Evolutionary conservation across 768 basidiomycete genomes (phyloP).

Genomic region (Suillus occidentalis): DNA sequence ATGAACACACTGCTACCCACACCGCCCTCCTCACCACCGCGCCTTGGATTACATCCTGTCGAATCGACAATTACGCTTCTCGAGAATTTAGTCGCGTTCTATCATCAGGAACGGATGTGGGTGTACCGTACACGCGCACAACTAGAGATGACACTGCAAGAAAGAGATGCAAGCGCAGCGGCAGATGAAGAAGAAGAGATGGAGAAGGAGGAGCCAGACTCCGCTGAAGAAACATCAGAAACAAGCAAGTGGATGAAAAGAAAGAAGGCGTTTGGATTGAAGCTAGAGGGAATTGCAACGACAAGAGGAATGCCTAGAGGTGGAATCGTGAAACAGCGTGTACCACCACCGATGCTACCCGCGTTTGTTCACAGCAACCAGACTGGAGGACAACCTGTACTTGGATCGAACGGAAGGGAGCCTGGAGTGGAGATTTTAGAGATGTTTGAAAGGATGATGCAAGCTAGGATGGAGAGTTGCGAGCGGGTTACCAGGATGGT

Average conservation of each 20-base stretch:
- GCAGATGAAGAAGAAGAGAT: neutral
- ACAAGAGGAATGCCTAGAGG: constrained; percentile 23
- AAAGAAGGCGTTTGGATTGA: constrained; percentile 59
- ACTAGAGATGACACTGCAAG: constrained; percentile 49
- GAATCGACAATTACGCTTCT: constrained; percentile 57
- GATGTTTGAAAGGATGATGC: constrained; percentile 72
- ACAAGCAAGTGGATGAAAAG: constrained; percentile 50
- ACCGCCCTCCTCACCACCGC: constrained; percentile 34
- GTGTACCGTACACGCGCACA: constrained; percentile 63
- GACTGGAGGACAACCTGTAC: constrained; percentile 13
- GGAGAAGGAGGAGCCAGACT: constrained; percentile 2
- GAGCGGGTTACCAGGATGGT: constrained; percentile 62
- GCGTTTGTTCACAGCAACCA: constrained; percentile 16
- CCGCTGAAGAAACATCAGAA: constrained; percentile 20
- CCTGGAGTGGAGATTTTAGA: constrained; percentile 56
- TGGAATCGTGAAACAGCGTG: constrained; percentile 31
- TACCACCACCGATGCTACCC: constrained; percentile 30
- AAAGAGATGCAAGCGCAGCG: constrained; percentile 14
- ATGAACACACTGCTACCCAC: constrained; percentile 36
- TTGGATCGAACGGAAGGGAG: constrained; percentile 35
- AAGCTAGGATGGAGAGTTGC: constrained; percentile 75
- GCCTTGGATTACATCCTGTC: constrained; percentile 35
- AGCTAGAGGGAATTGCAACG: constrained; percentile 43
- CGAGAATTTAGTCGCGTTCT: constrained; percentile 64
- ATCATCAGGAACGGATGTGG: constrained; percentile 73